A percentile compares a stretch with the other conserved stretches of the same genome.
Evolutionary conservation across 768 basidiomycete genomes (phyloP).

Genomic region (Tylopilus balloui): DNA sequence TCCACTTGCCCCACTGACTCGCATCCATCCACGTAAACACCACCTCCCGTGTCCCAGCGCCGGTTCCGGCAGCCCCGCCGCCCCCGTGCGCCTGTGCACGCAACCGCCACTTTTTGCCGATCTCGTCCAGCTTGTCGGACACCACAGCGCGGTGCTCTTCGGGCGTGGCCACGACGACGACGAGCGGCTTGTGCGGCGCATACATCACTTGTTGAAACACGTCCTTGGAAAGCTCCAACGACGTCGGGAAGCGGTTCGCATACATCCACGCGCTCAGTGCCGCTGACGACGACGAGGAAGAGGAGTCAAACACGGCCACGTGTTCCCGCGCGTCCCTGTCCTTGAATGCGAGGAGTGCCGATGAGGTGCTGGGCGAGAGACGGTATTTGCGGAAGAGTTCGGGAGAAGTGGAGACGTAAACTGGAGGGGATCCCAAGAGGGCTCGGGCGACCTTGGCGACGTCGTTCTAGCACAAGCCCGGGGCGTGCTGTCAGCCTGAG

Average conservation of each 20-base stretch:
- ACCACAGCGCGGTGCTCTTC: conserved; percentile 37
- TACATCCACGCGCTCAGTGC: conserved; percentile 53
- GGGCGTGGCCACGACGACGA: conserved; percentile 65
- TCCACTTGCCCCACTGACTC: conserved; percentile 79
- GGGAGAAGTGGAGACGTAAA: conserved; percentile 39
- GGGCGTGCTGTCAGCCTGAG: too few relatives aligned
- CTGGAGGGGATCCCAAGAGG: conserved; percentile 44
- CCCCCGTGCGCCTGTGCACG: conserved; percentile 10
- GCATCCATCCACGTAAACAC: conserved; percentile 90
- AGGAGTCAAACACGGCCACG: conserved; percentile 38
- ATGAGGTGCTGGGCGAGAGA: conserved; percentile 39
- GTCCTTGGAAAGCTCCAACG: conserved; percentile 68
- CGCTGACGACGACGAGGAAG: neutral
- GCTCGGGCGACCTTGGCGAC: conserved; percentile 55
- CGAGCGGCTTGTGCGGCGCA: conserved; percentile 65
- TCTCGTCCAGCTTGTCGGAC: conserved; percentile 43
- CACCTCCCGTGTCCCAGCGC: conserved; percentile 43
- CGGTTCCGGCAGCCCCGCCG: conserved; percentile 11
- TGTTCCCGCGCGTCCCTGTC: conserved; percentile 48
- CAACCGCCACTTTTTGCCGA: conserved; percentile 58
- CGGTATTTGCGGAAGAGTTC: conserved; percentile 33
- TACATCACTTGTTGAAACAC: conserved; percentile 88
- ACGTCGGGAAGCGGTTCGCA: conserved; percentile 65
- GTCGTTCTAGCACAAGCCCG: too few relatives aligned
- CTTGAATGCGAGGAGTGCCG: conserved; percentile 67